Evolutionary conservation across 2,329 filamentous ascomycete genomes (phyloP).

Genomic region (Sclerotinia trifoliorum): DNA sequence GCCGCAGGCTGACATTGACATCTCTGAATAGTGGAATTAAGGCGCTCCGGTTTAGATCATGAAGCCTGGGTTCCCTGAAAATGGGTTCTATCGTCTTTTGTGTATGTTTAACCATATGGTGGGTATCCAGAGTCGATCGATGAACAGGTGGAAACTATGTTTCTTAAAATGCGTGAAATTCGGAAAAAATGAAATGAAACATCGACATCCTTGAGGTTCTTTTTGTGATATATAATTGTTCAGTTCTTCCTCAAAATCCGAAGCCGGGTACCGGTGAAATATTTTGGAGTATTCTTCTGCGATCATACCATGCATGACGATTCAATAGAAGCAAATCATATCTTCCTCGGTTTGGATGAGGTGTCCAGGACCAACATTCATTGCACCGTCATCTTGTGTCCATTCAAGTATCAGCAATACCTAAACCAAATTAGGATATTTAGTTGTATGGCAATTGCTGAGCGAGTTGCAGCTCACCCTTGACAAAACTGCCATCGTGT

Average conservation of each 20-base stretch:
- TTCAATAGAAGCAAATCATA: not conserved
- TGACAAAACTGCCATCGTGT: constrained; percentile 1
- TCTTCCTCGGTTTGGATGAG: not conserved
- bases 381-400: constrained; percentile 22
- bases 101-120: constrained; percentile 17
- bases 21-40: constrained; percentile 21
- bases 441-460: not conserved
- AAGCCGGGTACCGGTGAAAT: not conserved
- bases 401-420: constrained; percentile 19
- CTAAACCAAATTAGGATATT: too few relatives aligned
- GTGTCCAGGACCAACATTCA: not conserved
- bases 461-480: not conserved
- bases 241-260: constrained; percentile 12
- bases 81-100: not conserved
- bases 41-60: constrained; percentile 17
- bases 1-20: too few relatives aligned
- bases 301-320: not conserved
- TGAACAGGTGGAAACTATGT: constrained; percentile 14
- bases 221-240: not conserved
- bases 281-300: not conserved
- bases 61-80: not conserved
- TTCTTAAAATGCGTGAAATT: constrained; percentile 1
- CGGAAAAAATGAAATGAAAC: constrained; percentile 16
- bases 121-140: constrained; percentile 12
- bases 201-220: not conserved